Evolutionary conservation across 1,139 yeast species (phyloP), one percentile per base, ranked within the genome.

Genomic region (Ogataea hybrid): DNA sequence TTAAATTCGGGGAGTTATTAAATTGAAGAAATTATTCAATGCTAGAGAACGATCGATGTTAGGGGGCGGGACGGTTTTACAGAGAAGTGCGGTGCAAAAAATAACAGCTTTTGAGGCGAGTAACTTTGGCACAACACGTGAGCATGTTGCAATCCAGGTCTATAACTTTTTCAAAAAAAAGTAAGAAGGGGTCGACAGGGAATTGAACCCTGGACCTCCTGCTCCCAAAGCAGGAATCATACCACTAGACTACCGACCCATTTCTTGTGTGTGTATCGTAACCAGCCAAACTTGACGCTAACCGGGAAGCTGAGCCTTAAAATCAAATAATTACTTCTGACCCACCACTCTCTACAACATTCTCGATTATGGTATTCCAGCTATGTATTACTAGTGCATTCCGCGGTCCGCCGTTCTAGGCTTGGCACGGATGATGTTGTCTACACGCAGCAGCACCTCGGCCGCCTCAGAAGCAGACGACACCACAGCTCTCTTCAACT

Each of bases 391-490:
- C 32, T 39, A 43, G 38, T 44, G 48, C 49, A 45, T 56, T 56
- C 77, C 77, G 71, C 98, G 80, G 68, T 86, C 92, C 35, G 97
- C 96, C 37, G 97, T 90, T 68, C 98, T 79, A 49, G 98, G 98
- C 64, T 88, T 90, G 28, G 98, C 97, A 58, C 96, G 82, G 52
- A 94, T 87, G 52, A 92, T 92, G 64, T 92, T 90, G 64, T 94
- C 98, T 32, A 92, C 98, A 63, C 98, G 79, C 57, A 92, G 72
- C 52, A 92, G 75, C 42, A 94, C 92, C 68, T 92, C 97, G 5
- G 97, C 95, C 30, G 98, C 98, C 69, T 92, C 98, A 15, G 96
- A 75, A 6, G 98, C 98, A 41, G 95, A 84, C 9, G 90, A 79
- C n/a, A 92, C 97, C 23, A 94, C 98, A 1, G 97, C 96, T 51